phyloP scores from a whole-genome alignment of 495 filamentous ascomycete species.

The Physcia stellaris region DNA sequence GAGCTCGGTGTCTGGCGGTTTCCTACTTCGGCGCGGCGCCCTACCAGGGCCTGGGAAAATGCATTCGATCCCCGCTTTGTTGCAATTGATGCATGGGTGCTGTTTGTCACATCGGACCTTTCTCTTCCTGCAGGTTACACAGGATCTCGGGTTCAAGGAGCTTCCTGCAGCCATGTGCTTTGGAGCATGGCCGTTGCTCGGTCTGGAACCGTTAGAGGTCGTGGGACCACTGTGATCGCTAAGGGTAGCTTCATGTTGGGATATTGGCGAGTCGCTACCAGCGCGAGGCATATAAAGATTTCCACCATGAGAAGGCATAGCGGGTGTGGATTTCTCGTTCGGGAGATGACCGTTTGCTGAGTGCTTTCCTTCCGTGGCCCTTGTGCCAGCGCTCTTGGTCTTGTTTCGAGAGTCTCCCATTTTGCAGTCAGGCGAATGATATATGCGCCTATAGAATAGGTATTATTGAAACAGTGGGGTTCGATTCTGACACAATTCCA shows the following conservation, averaged over 20 bases:
- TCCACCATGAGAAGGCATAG: neutral
- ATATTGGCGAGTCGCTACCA: no score
- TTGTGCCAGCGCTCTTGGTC: no score
- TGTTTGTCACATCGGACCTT: conserved; percentile 86
- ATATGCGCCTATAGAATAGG: no score
- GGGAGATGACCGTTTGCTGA: neutral
- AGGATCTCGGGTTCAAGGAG: conserved; percentile 50
- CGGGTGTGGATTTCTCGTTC: conserved; percentile 1
- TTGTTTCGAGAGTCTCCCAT: no score
- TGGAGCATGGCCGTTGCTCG: neutral
- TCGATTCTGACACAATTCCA: no score
- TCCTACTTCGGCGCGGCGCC: conserved; percentile 56
- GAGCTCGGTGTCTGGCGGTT: conserved; percentile 59
- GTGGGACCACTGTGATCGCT: neutral
- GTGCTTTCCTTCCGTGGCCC: no score
- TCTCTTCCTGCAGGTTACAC: conserved; percentile 68
- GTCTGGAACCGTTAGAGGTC: neutral
- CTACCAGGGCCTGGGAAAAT: conserved; percentile 72
- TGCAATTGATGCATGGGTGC: conserved; percentile 72
- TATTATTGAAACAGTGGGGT: no score
- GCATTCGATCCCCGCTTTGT: conserved; percentile 63
- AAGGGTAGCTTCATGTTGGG: no score
- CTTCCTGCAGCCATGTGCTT: neutral
- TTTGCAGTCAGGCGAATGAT: no score
- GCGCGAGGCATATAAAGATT: neutral